Conservation (phyloP, 768 basidiomycete species). For the Tricholoma furcatifolium region DNA sequence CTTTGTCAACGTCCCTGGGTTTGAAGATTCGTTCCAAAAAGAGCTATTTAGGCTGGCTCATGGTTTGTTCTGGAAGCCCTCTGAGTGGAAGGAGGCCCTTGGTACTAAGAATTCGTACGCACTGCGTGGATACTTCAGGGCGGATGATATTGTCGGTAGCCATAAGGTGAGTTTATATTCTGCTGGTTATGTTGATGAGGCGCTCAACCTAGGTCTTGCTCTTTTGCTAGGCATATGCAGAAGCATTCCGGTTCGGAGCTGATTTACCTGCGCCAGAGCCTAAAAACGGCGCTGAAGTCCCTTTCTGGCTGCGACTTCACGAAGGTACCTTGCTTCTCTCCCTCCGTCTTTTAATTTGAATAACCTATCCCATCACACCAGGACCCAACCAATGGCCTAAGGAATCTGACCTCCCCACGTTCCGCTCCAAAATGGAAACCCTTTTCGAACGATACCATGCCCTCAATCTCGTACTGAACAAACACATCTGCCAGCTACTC, state of each 20-base stretch:
- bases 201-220: not conserved
- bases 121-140: conserved; percentile 27
- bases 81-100: conserved; percentile 24
- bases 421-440: conserved; percentile 23
- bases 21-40: conserved; percentile 23
- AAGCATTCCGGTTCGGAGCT: conserved; percentile 28
- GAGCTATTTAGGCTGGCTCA: conserved; percentile 21
- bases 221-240: conserved; percentile 25
- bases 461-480: conserved; percentile 27
- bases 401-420: conserved; percentile 23
- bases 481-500: conserved; percentile 26
- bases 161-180: conserved; percentile 20
- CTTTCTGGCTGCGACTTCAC: conserved; percentile 29
- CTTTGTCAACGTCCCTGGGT: conserved; percentile 26
- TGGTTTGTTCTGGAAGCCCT: conserved; percentile 21
- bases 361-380: conserved; percentile 1
- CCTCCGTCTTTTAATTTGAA: not conserved
- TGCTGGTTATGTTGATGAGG: not conserved
- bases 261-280: conserved; percentile 21
- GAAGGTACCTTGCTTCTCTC: conserved; percentile 20
- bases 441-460: conserved; percentile 25
- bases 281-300: conserved; percentile 14
- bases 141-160: conserved; percentile 20
- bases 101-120: conserved; percentile 23
- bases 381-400: conserved; percentile 31